Conservation (phyloP, 805 yeast genomes). For the Candida maris region DNA sequence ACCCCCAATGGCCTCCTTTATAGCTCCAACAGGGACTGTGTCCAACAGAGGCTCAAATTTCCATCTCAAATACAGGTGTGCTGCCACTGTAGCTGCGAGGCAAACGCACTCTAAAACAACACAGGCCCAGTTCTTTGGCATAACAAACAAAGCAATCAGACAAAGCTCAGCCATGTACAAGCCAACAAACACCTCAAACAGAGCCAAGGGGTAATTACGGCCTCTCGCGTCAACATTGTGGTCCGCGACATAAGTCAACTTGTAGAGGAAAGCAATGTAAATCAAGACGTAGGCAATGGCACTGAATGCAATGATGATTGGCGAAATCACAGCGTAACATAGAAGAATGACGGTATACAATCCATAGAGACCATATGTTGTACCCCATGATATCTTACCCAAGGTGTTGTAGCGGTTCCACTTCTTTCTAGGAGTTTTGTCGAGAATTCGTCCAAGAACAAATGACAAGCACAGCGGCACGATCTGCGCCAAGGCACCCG, state of each 20-base stretch:
- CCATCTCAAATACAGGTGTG: constrained; percentile 57
- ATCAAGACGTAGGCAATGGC: constrained; percentile 52
- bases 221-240: constrained; percentile 67
- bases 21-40: constrained; percentile 65
- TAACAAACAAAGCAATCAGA: constrained; percentile 66
- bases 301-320: constrained; percentile 67
- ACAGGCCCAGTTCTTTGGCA: constrained; percentile 77
- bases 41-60: constrained; percentile 63
- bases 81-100: constrained; percentile 51
- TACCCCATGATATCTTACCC: constrained; percentile 74
- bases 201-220: constrained; percentile 65
- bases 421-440: constrained; percentile 86
- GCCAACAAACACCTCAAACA: constrained; percentile 70
- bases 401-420: constrained; percentile 74
- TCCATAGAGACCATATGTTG: constrained; percentile 73
- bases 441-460: constrained; percentile 66
- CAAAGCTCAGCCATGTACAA: constrained; percentile 69
- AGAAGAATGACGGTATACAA: constrained; percentile 69
- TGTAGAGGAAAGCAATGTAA: constrained; percentile 61
- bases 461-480: constrained; percentile 70
- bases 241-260: constrained; percentile 57
- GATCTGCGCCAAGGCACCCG: constrained; percentile 73
- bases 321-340: constrained; percentile 76
- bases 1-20: constrained; percentile 43
- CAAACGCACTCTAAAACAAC: constrained; percentile 65